Evolutionary conservation across 495 filamentous ascomycete genomes (phyloP).

Genomic region (Talaromyces proteolyticus): DNA sequence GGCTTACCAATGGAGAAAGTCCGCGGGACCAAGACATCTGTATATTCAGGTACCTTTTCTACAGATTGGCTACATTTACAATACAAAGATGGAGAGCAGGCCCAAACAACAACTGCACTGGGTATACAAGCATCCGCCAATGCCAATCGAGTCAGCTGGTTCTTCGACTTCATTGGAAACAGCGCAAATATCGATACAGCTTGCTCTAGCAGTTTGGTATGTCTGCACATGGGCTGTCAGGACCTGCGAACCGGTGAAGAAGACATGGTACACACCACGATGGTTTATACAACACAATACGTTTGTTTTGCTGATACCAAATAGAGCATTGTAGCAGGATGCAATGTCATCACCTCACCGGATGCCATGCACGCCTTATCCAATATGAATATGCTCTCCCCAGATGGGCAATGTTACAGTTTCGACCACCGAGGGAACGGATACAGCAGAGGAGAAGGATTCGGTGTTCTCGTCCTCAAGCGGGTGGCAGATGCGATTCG

Average conservation of each 20-base stretch:
- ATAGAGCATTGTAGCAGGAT: too few relatives aligned
- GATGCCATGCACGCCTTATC: too few relatives aligned
- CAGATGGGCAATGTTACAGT: constrained; percentile 27
- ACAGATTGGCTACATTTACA: constrained; percentile 25
- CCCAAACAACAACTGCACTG: too few relatives aligned
- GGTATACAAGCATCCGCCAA: constrained; percentile 6
- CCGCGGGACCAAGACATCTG: constrained; percentile 40
- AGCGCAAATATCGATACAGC: constrained; percentile 41
- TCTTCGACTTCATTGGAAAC: constrained; percentile 39
- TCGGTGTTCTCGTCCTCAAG: constrained; percentile 26
- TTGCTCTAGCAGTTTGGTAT: constrained; percentile 38
- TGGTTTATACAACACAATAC: too few relatives aligned
- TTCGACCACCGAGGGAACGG: constrained; percentile 33
- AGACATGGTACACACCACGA: neutral
- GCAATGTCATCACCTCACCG: too few relatives aligned
- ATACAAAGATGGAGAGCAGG: too few relatives aligned
- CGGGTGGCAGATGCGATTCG: constrained; percentile 15
- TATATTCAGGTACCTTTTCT: constrained; percentile 35
- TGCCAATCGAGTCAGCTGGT: constrained; percentile 40
- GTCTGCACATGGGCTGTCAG: constrained; percentile 23
- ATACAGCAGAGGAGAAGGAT: constrained; percentile 28
- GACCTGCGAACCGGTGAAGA: neutral
- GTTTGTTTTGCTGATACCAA: too few relatives aligned
- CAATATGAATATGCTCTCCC: constrained; percentile 24
- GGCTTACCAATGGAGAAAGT: constrained; percentile 25